Conservation (phyloP, 192 early-diverging fungal species). For the Paraglomus brasilianum region DNA sequence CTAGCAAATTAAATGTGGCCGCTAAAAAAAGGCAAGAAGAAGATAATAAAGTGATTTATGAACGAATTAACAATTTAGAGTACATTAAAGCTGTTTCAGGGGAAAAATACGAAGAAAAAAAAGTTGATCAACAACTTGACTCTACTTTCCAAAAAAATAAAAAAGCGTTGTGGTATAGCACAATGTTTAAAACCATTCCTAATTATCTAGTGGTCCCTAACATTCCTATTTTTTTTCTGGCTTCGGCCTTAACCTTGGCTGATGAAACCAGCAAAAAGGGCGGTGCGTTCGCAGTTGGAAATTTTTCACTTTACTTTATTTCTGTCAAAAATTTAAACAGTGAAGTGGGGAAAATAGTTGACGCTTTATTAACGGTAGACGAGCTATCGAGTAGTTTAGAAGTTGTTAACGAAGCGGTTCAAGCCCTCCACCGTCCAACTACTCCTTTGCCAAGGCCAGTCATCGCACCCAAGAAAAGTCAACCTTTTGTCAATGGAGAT, state of each 20-base stretch:
- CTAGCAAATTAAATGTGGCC: slow-evolving; percentile 14
- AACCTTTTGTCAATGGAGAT: too few species aligned
- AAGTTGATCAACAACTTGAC: neutral
- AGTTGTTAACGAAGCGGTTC: slow-evolving; percentile 5
- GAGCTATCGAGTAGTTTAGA: slow-evolving; percentile 12
- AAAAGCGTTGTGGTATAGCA: slow-evolving; percentile 19
- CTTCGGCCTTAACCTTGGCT: too few species aligned
- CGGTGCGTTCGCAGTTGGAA: neutral
- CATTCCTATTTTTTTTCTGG: slow-evolving; percentile 13
- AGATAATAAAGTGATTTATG: slow-evolving; percentile 26
- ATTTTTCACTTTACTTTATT: neutral
- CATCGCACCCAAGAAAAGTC: too few species aligned
- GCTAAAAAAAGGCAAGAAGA: slow-evolving; percentile 22
- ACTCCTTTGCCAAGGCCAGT: too few species aligned
- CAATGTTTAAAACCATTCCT: slow-evolving; percentile 8
- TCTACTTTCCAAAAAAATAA: slow-evolving; percentile 9
- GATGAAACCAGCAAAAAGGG: too few species aligned
- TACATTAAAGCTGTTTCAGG: slow-evolving; percentile 14
- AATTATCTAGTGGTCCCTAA: slow-evolving; percentile 10
- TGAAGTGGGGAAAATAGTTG: slow-evolving; percentile 11
- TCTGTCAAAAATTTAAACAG: slow-evolving; percentile 10
- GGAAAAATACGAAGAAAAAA: slow-evolving; percentile 14
- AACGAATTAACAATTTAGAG: slow-evolving; percentile 25
- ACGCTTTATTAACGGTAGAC: neutral
- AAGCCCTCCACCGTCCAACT: too few species aligned